Conservation (phyloP, 2,329 filamentous ascomycete species). For the Helminthosporium solani region DNA sequence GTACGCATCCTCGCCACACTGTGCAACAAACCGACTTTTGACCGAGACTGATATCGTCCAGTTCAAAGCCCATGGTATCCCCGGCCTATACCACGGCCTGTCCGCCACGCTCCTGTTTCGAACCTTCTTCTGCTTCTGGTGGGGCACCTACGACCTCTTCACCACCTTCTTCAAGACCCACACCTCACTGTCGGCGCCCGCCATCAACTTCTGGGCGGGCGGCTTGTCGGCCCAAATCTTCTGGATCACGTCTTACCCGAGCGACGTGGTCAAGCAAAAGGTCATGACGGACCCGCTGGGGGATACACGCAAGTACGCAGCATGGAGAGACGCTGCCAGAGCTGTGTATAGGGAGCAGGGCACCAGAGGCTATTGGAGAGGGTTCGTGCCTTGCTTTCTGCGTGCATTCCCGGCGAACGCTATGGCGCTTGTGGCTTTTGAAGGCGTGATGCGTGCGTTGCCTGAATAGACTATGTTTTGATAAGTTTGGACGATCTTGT, state of each 20-base stretch:
- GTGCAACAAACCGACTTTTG: background rate
- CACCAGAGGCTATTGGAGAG: constrained; percentile 80
- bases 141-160: constrained; percentile 90
- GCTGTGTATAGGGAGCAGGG: constrained; percentile 77
- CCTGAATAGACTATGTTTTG: constrained; percentile 24
- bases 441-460: constrained; percentile 74
- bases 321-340: constrained; percentile 77
- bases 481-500: background rate
- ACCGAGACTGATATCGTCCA: constrained; percentile 15
- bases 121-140: constrained; percentile 97
- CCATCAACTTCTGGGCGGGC: constrained; percentile 96
- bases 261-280: constrained; percentile 90
- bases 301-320: constrained; percentile 59
- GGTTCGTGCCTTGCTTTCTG: constrained; percentile 90
- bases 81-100: constrained; percentile 83
- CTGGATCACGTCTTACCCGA: constrained; percentile 90
- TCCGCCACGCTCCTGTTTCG: constrained; percentile 84
- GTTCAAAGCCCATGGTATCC: constrained; percentile 65
- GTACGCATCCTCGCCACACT: constrained; percentile 31
- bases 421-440: constrained; percentile 88
- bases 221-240: constrained; percentile 91
- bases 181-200: constrained; percentile 72
- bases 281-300: constrained; percentile 95
- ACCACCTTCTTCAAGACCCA: constrained; percentile 65
- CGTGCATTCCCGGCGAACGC: constrained; percentile 95